Base-by-base conservation (phyloP, 768 basidiomycete species). In the Tulasnella sp. region DNA sequence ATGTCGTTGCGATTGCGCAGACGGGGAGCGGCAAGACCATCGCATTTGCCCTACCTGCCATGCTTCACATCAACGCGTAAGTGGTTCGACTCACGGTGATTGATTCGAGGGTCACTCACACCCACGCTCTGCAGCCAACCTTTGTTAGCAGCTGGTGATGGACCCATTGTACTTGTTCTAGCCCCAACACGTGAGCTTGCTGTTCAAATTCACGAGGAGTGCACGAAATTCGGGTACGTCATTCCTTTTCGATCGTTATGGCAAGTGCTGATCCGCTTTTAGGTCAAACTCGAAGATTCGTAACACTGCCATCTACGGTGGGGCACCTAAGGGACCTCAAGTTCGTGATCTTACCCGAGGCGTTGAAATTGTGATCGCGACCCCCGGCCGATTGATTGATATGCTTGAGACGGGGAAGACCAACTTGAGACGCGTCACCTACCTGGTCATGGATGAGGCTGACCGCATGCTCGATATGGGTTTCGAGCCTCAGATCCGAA, bases 391-490 rank as follows among this genome's bases (percentile, higher is more conserved):
- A 62, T 75, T 99, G 63, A 99, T 99, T 64, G 96, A 99, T 68
- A 98, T 99, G 96, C 79, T 99, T 25, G 96, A 99, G 74, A 81
- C 80, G 1, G 83, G 86, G 67, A 96, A 96, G 73, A 98, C 93
- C 19, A 98, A 98, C 70, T 79, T 99, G 52, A 87, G 87, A 57
- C 84, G 96, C 39, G 77, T 99, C 57, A 99, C 96, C 19, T 99
- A 98, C 71, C 78, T 99, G 37, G 96, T 99, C 67, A 88, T 99
- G 83, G 96, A 99, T 67, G 96, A 99, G 71, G 96, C 96, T 42
- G 96, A 99, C 74, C 89, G 96, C 67, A 99, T 99, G 96, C 79
- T 99, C 62, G 96, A 99, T 75, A 99, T 99, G 96, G 96, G 96
- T 77, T 99, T 99, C 74, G 96, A 99, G 73, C 96, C 96, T 52